Evolutionary conservation across 345 rosid species (phyloP).

Genomic region (Trapa bicornis): DNA sequence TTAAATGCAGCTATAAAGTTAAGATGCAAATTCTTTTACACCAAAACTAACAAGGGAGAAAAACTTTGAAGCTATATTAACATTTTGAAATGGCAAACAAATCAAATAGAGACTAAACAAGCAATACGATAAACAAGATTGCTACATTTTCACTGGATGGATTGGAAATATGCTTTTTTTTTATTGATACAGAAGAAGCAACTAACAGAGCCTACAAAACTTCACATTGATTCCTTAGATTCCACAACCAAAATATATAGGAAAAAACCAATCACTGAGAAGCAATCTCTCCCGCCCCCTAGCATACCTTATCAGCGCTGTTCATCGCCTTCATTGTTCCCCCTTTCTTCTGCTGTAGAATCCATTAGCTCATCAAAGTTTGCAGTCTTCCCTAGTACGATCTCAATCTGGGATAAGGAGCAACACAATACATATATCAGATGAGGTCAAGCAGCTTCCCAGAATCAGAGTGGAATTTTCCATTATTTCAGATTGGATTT

Average conservation of each 20-base stretch:
- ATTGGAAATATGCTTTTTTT: not conserved
- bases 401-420: slow-evolving; percentile 39
- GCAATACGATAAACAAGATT: not conserved
- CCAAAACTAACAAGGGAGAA: too few relatives aligned
- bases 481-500: not conserved
- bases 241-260: not conserved
- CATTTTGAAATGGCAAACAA: not conserved
- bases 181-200: not conserved
- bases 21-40: not conserved
- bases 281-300: slow-evolving; percentile 1
- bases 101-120: slow-evolving; percentile 11
- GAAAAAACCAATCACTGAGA: not conserved
- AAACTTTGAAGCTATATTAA: too few relatives aligned
- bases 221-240: not conserved
- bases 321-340: slow-evolving; percentile 11
- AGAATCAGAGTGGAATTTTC: not conserved
- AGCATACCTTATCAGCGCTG: slow-evolving; percentile 7
- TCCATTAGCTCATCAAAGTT: slow-evolving; percentile 72
- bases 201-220: not conserved
- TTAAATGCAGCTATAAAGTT: too few relatives aligned
- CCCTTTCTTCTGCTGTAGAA: slow-evolving; percentile 47
- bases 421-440: not conserved
- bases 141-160: not conserved
- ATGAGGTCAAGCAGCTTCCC: not conserved
- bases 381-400: slow-evolving; percentile 45